phyloP scores from a whole-genome alignment of 2,329 filamentous ascomycete species.

The Tolypocladium cylindrosporum region DNA sequence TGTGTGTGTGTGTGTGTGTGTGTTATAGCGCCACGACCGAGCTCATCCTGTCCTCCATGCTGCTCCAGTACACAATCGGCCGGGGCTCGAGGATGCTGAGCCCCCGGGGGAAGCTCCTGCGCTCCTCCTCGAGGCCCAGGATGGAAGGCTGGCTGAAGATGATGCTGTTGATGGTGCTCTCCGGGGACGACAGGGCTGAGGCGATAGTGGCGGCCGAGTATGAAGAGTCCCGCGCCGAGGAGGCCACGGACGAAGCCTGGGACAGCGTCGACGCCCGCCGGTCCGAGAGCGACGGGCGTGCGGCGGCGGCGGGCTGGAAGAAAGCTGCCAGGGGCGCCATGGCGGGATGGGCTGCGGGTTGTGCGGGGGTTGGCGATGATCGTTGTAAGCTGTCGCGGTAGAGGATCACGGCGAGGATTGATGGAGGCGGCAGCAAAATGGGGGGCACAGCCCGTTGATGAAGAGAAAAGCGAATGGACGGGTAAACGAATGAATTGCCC shows the following conservation, averaged over 20 bases:
- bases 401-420: neutral
- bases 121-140: constrained; percentile 48
- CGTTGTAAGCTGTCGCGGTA: neutral
- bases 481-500: neutral
- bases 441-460: neutral
- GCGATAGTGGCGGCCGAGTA: constrained; percentile 31
- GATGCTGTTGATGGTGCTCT: constrained; percentile 47
- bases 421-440: neutral
- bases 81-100: constrained; percentile 50
- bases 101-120: constrained; percentile 39
- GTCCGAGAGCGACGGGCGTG: neutral
- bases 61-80: constrained; percentile 53
- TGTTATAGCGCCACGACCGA: constrained; percentile 5
- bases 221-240: constrained; percentile 23
- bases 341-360: neutral
- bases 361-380: neutral
- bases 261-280: constrained; percentile 33
- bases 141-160: constrained; percentile 49
- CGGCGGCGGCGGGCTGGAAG: neutral
- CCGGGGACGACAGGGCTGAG: constrained; percentile 32
- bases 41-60: constrained; percentile 50
- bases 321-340: neutral
- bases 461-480: neutral
- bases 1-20: too few relatives aligned
- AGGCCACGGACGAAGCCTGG: constrained; percentile 34